These are phyloP conservation scores for Neurospora cerealis DNA, from an alignment of 495 filamentous ascomycete genomes.

Conservation along the genomic window DNA sequence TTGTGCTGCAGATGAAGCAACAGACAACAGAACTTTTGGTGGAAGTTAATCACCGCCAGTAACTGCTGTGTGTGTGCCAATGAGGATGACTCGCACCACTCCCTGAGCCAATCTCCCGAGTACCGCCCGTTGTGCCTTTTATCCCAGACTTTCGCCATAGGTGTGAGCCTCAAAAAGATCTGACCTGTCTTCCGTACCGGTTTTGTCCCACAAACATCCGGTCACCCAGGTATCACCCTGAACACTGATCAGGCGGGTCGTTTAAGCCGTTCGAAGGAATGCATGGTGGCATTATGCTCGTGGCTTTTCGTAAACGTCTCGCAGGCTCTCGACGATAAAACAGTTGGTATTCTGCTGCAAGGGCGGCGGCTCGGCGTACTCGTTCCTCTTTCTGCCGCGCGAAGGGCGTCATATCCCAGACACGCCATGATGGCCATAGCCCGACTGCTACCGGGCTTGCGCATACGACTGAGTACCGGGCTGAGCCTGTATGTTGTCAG, in stretches of 20 bases:
- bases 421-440: slow-evolving; percentile 30
- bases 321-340: not conserved
- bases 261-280: not conserved
- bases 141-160: not conserved
- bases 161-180: not conserved
- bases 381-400: not conserved
- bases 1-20: not conserved
- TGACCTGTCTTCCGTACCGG: slow-evolving; percentile 9
- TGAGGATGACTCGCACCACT: not conserved
- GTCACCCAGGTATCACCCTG: slow-evolving; percentile 29
- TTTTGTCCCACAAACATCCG: not conserved
- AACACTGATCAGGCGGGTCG: slow-evolving; percentile 19
- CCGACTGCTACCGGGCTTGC: slow-evolving; percentile 27
- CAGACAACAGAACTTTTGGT: not conserved
- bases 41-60: not conserved
- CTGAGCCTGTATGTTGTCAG: slow-evolving; percentile 21
- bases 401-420: slow-evolving; percentile 16
- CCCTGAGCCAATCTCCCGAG: not conserved
- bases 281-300: not conserved
- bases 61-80: not conserved
- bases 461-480: slow-evolving; percentile 16
- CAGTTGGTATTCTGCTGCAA: not conserved
- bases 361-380: slow-evolving; percentile 3
- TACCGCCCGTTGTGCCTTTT: not conserved
- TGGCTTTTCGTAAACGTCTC: not conserved